Percentiles rank a stretch among this genome's conserved stretches.
Conservation (phyloP, 192 early-diverging fungal genomes). For the Entomortierella beljakovae region DNA sequence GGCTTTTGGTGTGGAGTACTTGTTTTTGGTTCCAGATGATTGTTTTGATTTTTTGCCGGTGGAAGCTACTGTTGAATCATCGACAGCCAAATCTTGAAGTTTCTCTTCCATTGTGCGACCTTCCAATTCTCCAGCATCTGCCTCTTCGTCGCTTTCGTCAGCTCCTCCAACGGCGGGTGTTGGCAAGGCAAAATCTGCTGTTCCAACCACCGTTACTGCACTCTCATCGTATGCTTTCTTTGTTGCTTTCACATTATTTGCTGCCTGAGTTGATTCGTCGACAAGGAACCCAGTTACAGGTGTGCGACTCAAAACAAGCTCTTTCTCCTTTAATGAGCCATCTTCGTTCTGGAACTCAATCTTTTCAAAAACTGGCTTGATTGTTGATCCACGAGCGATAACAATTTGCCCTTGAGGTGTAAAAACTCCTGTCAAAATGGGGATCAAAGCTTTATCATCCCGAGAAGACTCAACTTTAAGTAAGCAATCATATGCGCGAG, state of each 20-base stretch:
- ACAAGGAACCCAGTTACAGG: slow-evolving; percentile 59
- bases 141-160: slow-evolving; percentile 23
- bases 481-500: slow-evolving; percentile 54
- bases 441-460: slow-evolving; percentile 51
- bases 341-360: slow-evolving; percentile 57
- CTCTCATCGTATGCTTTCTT: slow-evolving; percentile 68
- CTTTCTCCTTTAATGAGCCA: slow-evolving; percentile 45
- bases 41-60: slow-evolving; percentile 45
- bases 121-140: slow-evolving; percentile 28
- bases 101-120: slow-evolving; percentile 59
- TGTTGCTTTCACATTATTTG: slow-evolving; percentile 62
- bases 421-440: slow-evolving; percentile 60
- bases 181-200: slow-evolving; percentile 53
- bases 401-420: slow-evolving; percentile 56
- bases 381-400: slow-evolving; percentile 61
- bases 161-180: slow-evolving; percentile 21
- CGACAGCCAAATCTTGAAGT: slow-evolving; percentile 53
- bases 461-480: slow-evolving; percentile 59
- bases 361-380: slow-evolving; percentile 66
- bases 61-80: slow-evolving; percentile 31
- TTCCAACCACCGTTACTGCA: slow-evolving; percentile 57
- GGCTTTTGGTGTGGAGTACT: slow-evolving; percentile 54
- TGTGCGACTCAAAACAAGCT: slow-evolving; percentile 39
- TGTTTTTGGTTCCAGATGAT: slow-evolving; percentile 18
- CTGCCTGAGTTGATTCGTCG: slow-evolving; percentile 59